Percentiles rank a stretch among this genome's conserved stretches.
Evolutionary conservation across 2,329 filamentous ascomycete genomes (phyloP).

Genomic region (Hymenoscyphus salicellus): DNA sequence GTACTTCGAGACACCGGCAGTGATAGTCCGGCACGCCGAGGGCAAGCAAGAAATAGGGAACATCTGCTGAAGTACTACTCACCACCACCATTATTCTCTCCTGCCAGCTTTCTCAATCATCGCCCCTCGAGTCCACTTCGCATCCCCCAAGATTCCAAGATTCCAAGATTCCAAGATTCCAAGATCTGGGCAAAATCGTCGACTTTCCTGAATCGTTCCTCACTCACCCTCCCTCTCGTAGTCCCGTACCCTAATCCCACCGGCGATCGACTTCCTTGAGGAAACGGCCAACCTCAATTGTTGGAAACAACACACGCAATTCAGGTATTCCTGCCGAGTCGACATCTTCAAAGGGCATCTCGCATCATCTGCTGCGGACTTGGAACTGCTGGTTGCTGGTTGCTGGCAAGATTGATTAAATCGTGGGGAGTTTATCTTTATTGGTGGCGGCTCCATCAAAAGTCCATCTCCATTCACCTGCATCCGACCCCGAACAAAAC

Average conservation of each 20-base stretch:
- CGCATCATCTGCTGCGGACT: background rate
- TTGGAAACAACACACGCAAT: background rate
- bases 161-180: background rate
- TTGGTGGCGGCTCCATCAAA: background rate
- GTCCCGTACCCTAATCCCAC: background rate
- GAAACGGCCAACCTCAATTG: background rate
- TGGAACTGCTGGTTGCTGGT: background rate
- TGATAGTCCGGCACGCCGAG: background rate
- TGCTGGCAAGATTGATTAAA: background rate
- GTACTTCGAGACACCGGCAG: background rate
- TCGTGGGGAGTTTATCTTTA: constrained; percentile 1
- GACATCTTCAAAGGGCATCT: background rate
- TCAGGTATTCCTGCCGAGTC: background rate
- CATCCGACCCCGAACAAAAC: background rate
- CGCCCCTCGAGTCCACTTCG: background rate
- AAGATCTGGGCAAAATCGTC: background rate
- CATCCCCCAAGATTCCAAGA: background rate
- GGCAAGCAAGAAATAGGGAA: background rate
- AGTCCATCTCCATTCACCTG: constrained; percentile 6
- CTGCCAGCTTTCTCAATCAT: background rate
- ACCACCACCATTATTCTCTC: too few species aligned
- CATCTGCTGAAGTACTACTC: background rate
- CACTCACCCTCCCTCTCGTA: background rate
- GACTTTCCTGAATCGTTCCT: background rate
- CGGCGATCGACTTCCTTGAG: background rate